phyloP scores from a whole-genome alignment of 495 filamentous ascomycete genomes.

The Podospora sp. region DNA sequence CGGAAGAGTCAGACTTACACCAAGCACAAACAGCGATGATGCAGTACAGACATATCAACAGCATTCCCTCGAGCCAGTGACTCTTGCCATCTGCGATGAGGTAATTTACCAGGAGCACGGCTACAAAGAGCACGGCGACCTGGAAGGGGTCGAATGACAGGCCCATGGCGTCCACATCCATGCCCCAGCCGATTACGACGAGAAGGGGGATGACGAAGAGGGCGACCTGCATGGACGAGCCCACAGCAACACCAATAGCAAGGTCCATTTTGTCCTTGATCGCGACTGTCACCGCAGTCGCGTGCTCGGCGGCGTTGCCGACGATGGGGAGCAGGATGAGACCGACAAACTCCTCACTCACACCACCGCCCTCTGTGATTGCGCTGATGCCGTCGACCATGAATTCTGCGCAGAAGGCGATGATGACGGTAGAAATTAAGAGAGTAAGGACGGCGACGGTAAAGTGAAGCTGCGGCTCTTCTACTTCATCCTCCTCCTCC shows the following conservation, averaged over 20 bases:
- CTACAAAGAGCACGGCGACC: slow-evolving; percentile 75
- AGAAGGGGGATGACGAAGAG: slow-evolving; percentile 76
- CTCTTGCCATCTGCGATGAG: slow-evolving; percentile 69
- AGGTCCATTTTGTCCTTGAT: slow-evolving; percentile 92
- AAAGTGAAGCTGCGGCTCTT: slow-evolving; percentile 65
- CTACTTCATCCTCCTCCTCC: slow-evolving; percentile 3
- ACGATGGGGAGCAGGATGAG: slow-evolving; percentile 88
- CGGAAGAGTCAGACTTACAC: slow-evolving; percentile 43
- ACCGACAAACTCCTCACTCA: slow-evolving; percentile 78
- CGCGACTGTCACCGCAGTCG: slow-evolving; percentile 82
- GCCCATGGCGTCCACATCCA: slow-evolving; percentile 69
- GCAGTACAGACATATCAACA: slow-evolving; percentile 71
- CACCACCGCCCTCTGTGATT: slow-evolving; percentile 57
- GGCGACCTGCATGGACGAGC: slow-evolving; percentile 86
- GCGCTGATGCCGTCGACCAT: slow-evolving; percentile 81
- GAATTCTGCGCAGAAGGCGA: slow-evolving; percentile 87
- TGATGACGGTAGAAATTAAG: slow-evolving; percentile 69
- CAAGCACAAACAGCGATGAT: slow-evolving; percentile 66
- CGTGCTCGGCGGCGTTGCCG: slow-evolving; percentile 86
- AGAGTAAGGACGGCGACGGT: slow-evolving; percentile 71
- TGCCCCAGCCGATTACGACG: slow-evolving; percentile 80
- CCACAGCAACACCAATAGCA: slow-evolving; percentile 81
- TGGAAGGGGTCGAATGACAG: slow-evolving; percentile 83
- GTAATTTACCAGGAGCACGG: slow-evolving; percentile 81
- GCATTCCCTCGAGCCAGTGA: slow-evolving; percentile 73